phyloP scores from a whole-genome alignment of 2,329 filamentous ascomycete species.

The Fusarium sp. region DNA sequence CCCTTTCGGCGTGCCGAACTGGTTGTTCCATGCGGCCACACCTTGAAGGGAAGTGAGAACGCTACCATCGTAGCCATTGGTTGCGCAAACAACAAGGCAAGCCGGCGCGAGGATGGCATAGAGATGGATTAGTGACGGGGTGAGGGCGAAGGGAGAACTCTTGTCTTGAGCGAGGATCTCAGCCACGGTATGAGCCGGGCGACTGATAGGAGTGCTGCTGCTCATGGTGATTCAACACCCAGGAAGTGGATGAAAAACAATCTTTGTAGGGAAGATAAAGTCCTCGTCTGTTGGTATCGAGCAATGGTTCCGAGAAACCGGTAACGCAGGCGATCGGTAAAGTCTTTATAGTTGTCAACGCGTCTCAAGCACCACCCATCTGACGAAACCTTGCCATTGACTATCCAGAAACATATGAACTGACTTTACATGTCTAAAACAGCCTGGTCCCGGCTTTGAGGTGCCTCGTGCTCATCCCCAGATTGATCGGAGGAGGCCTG shows the following conservation, averaged over 20 bases:
- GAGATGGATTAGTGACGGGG: slow-evolving; percentile 23
- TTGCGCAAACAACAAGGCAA: slow-evolving; percentile 48
- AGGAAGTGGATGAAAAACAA: too few relatives aligned
- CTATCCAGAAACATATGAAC: not conserved
- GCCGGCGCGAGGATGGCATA: slow-evolving; percentile 33
- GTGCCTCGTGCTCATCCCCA: not conserved
- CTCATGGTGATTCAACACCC: not conserved
- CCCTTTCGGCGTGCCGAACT: slow-evolving; percentile 53
- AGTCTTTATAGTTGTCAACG: not conserved
- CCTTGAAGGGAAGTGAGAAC: slow-evolving; percentile 64
- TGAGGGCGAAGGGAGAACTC: slow-evolving; percentile 17
- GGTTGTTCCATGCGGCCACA: slow-evolving; percentile 56
- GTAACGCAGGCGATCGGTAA: not conserved
- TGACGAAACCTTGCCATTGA: too few relatives aligned
- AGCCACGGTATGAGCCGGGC: slow-evolving; percentile 21
- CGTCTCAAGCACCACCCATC: too few relatives aligned
- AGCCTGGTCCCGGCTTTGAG: not conserved
- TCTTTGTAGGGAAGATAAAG: not conserved
- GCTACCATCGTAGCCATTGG: slow-evolving; percentile 64
- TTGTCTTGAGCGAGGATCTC: slow-evolving; percentile 30
- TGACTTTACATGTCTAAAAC: not conserved
- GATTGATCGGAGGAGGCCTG: not conserved
- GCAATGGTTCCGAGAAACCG: not conserved
- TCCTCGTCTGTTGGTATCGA: not conserved
- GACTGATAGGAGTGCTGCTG: not conserved